Evolutionary conservation across 768 basidiomycete species (phyloP), one percentile per base, ranked within the genome.

Genomic region (Strobilomyces dryophilus): DNA sequence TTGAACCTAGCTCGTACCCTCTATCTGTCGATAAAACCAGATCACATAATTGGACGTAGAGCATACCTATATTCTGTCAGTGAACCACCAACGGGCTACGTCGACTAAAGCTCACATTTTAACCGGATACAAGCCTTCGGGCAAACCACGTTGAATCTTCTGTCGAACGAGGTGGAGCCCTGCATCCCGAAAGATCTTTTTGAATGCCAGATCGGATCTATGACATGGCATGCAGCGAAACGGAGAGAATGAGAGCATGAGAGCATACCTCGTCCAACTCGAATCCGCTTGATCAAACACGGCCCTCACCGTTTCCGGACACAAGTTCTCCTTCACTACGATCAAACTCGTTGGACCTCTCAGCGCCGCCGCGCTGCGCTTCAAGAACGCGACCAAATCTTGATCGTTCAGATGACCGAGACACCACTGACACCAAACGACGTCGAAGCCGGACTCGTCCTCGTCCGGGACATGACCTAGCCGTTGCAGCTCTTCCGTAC

Each of bases 391-490:
- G 26, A 92, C 78, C 21, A 98, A 79, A 66, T 95, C 89, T 8
- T 66, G 63, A 65, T 95, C 84, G 50, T 76, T 80, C 53, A 97
- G 76, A 73, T 95, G 90, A 2, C 92, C 90, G 15, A 98, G 78
- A 73, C 95, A 95, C 95, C 95, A 98, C 68, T 99, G 95, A 62
- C 91, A 92, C 95, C 29, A 94, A 52, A 95, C 80, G 49, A 94
- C 80, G 69, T 99, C 95, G 70, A 93, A 98, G 1, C 80, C 81
- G 41, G 76, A 71, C 18, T 80, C 80, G 47, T 79, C 82, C 21
- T 78, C 78, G 37, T 75, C 79, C 36, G 78, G 75, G n/a, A 71
- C 71, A 64, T 80, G 82, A 4, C 91, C 91, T 7, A 92, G 73
- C 14, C 87, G 82, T 46, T 83, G 87, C 26, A 88, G 66, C 54